Evolutionary conservation across 164 flowering plant genomes (phyloP).

Genomic region (Chimonanthus salicifolius): DNA sequence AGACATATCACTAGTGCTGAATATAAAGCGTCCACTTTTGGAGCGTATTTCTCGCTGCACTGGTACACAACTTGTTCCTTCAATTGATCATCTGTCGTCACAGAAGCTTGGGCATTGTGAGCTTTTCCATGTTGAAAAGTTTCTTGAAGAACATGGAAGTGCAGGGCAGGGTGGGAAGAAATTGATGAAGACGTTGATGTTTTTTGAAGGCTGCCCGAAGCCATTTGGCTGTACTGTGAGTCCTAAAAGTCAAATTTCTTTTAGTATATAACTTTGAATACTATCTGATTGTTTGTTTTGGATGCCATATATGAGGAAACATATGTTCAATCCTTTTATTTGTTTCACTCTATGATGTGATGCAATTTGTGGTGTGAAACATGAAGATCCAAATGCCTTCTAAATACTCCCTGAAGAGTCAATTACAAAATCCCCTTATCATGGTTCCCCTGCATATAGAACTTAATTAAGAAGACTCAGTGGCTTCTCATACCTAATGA

Average conservation of each 20-base stretch:
- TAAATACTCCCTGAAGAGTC: too few species aligned
- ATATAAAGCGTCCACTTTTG: conserved; percentile 81
- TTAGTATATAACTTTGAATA: too few species aligned
- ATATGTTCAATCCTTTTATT: too few species aligned
- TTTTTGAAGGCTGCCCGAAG: conserved; percentile 92
- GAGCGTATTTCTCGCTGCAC: conserved; percentile 97
- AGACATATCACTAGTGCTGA: conserved; percentile 86
- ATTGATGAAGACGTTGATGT: conserved; percentile 79
- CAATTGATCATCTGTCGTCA: conserved; percentile 82
- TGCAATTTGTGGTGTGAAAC: neutral
- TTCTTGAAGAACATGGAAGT: conserved; percentile 71
- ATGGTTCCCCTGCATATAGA: too few species aligned
- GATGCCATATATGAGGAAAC: neutral
- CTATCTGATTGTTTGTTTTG: neutral
- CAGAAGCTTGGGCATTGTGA: conserved; percentile 82
- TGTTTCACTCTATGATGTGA: neutral
- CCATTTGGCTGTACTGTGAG: conserved; percentile 93
- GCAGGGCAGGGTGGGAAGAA: conserved; percentile 84
- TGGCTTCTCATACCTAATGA: too few species aligned
- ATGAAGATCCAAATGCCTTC: too few species aligned
- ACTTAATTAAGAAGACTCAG: too few species aligned
- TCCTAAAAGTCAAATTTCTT: conserved; percentile 3
- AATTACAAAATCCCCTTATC: too few species aligned
- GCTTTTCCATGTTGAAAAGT: conserved; percentile 67
- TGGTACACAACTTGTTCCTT: conserved; percentile 84